Evolutionary conservation across 1,284 basidiomycete genomes (phyloP), one percentile per base, ranked within the genome.

Genomic region (Papiliotrema terrestris): DNA sequence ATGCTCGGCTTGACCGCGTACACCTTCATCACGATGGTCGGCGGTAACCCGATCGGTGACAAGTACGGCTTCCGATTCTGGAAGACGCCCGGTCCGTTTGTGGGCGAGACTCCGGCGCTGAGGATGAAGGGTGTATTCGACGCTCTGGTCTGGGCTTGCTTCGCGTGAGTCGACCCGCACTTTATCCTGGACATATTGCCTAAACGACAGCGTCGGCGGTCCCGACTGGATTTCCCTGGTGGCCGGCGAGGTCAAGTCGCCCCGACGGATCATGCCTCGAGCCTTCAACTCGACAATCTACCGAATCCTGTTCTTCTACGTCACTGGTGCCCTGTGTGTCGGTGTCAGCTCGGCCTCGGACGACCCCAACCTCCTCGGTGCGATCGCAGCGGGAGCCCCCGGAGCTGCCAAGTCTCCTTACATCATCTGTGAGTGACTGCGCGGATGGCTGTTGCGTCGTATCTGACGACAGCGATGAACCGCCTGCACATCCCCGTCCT

Each of bases 291-390:
- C 63, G 15, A 70, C 65, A 32, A 62, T 69, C 38, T 68, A 64
- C 55, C 66, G 73, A 36, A 61, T 75, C 51, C 37, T 69, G 36
- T 51, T 80, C 53, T 79, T 91, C 68, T 90, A 89, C 73, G 83
- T 88, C 58, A 47, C 52, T 19, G 56, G 49, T 13, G 51, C 58
- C 8, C 64, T 80, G 23, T 72, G 88, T 52, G 86, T 90, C 53
- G 87, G 87, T 23, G 77, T 89, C 29, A 80, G 89, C 51, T 87
- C 89, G 2, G 83, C 87, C 1, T 86, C 81, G 25, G 82, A 81
- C 62, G 79, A 86, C 54, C 65, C 74, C 0, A 29, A 37, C 23
- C 49, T 62, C 14, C 54, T 50, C 6, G 51, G 63, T 29, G 65
- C 65, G 9, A 67, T 67, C 29, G 51, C 60, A 2, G 62, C 58